phyloP scores from a whole-genome alignment of 192 early-diverging fungal species.

The Entomortierella beljakovae region DNA sequence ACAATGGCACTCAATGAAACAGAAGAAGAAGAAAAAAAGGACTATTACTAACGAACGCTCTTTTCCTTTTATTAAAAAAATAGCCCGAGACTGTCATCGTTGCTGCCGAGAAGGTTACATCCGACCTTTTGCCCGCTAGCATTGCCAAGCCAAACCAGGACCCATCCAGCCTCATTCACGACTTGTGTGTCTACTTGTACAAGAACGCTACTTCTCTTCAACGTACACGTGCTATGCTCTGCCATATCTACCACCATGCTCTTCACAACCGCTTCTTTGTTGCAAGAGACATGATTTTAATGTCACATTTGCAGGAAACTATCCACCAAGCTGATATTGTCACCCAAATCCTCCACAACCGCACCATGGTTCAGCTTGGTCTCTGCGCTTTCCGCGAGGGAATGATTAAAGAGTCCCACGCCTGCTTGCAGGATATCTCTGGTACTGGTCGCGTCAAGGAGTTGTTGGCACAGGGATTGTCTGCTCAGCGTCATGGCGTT shows the following conservation, averaged over 20 bases:
- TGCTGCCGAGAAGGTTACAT: constrained; percentile 69
- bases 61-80: not conserved
- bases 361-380: constrained; percentile 97
- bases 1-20: too few relatives aligned
- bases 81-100: constrained; percentile 90
- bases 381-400: constrained; percentile 96
- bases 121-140: constrained; percentile 59
- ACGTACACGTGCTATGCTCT: constrained; percentile 95
- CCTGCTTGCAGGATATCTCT: constrained; percentile 90
- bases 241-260: constrained; percentile 97
- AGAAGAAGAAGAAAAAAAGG: too few relatives aligned
- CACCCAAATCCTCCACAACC: constrained; percentile 97
- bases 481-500: constrained; percentile 77
- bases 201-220: constrained; percentile 82
- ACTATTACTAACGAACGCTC: not conserved
- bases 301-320: constrained; percentile 98
- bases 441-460: constrained; percentile 90
- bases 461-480: constrained; percentile 88
- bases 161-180: constrained; percentile 76
- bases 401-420: constrained; percentile 88
- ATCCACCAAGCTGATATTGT: constrained; percentile 88
- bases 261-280: constrained; percentile 94
- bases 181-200: constrained; percentile 91
- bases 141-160: constrained; percentile 63
- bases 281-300: constrained; percentile 96